These are phyloP conservation scores for Amylostereum areolatum DNA, from an alignment of 1,284 basidiomycete genomes.

Conservation along the genomic window DNA sequence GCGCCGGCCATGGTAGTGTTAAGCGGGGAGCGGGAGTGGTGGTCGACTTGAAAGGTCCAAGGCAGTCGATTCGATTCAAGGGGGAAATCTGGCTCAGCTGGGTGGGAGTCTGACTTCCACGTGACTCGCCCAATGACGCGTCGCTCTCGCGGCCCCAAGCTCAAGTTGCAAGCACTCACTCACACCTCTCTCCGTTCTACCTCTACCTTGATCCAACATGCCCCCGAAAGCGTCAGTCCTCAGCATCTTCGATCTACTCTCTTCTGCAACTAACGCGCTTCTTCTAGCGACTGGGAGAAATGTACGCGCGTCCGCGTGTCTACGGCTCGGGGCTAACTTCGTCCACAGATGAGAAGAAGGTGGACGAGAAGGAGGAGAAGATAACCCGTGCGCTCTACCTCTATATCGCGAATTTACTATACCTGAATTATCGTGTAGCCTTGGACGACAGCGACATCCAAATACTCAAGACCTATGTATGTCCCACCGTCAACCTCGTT, in stretches of 20 bases:
- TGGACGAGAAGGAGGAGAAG: slow-evolving; percentile 82
- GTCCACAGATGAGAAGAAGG: slow-evolving; percentile 71
- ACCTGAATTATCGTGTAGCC: slow-evolving; percentile 39
- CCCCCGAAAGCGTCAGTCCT: slow-evolving; percentile 72
- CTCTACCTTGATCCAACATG: slow-evolving; percentile 39
- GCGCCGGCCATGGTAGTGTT: slow-evolving; percentile 74
- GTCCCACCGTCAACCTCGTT: slow-evolving; percentile 13
- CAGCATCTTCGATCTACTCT: not conserved
- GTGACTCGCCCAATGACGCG: no score
- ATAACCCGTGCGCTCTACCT: slow-evolving; percentile 64
- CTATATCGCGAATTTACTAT: not conserved
- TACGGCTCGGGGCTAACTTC: slow-evolving; percentile 7
- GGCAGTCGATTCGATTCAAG: not conserved
- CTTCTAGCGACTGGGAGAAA: slow-evolving; percentile 89
- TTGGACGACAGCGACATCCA: slow-evolving; percentile 99
- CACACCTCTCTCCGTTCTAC: not conserved
- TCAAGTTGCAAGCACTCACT: no score
- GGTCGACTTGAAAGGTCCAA: not conserved
- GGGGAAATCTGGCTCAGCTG: not conserved
- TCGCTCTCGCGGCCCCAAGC: no score
- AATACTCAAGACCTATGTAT: slow-evolving; percentile 95
- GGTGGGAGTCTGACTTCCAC: no score
- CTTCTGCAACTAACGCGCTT: slow-evolving; percentile 9
- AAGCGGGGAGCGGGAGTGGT: no score
- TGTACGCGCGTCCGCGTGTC: slow-evolving; percentile 46